Percentiles rank a stretch among this genome's conserved stretches.
Conservation (phyloP, 495 filamentous ascomycete species). For the Penicillium parvum region DNA sequence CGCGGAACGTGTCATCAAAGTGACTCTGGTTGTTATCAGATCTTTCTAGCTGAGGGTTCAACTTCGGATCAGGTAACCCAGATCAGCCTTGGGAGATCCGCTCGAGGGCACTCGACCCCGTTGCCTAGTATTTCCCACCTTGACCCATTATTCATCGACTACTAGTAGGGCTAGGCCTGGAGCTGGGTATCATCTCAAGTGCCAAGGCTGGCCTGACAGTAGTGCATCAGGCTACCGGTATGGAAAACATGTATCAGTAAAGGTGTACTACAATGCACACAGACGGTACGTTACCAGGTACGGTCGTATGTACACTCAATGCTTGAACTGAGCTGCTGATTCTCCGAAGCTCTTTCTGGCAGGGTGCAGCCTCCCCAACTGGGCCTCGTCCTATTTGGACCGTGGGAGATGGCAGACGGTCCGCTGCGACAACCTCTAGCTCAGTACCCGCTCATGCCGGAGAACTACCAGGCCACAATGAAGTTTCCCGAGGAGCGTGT, state of each 20-base stretch:
- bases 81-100: not conserved
- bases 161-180: not conserved
- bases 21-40: not conserved
- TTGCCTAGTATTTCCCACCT: not conserved
- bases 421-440: constrained; percentile 30
- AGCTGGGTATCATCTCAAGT: too few species aligned
- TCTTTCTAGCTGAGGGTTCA: not conserved
- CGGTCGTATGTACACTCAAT: not conserved
- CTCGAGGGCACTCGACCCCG: not conserved
- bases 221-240: too few species aligned
- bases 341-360: constrained; percentile 56
- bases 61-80: not conserved
- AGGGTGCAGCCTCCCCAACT: constrained; percentile 61
- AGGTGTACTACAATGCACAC: not conserved
- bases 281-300: not conserved
- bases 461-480: constrained; percentile 52
- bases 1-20: not conserved
- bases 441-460: constrained; percentile 50
- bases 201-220: too few species aligned
- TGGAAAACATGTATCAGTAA: too few species aligned
- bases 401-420: constrained; percentile 30
- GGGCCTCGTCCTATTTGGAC: constrained; percentile 60
- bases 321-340: constrained; percentile 23
- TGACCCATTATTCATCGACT: not conserved
- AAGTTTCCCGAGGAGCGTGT: constrained; percentile 44